These are phyloP conservation scores for Fusarium tuaranense DNA, from an alignment of 2,329 filamentous ascomycete genomes.

Conservation along the genomic window DNA sequence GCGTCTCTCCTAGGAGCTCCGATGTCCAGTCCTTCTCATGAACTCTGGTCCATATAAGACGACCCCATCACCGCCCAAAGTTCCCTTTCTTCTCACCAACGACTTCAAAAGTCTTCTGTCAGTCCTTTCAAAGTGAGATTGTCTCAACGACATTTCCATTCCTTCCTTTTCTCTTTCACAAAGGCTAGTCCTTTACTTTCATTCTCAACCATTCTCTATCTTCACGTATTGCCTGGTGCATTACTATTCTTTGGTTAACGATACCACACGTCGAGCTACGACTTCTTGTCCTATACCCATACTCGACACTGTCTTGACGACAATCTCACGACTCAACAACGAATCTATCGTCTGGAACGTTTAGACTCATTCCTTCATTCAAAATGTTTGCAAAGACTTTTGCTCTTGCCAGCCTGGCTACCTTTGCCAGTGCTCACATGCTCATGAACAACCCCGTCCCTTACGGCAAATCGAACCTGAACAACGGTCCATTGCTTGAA, in stretches of 20 bases:
- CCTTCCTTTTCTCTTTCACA: slow-evolving; percentile 39
- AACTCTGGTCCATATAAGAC: slow-evolving; percentile 42
- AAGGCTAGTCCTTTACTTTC: slow-evolving; percentile 45
- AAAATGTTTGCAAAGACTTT: slow-evolving; percentile 66
- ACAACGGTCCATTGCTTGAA: slow-evolving; percentile 73
- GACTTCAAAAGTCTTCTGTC: slow-evolving; percentile 44
- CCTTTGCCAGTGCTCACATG: slow-evolving; percentile 79
- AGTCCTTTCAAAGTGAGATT: slow-evolving; percentile 45
- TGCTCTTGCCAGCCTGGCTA: slow-evolving; percentile 66
- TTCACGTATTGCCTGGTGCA: slow-evolving; percentile 44
- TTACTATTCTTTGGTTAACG: slow-evolving; percentile 39
- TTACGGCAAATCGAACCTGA: slow-evolving; percentile 55
- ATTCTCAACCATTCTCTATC: slow-evolving; percentile 33
- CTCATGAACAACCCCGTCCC: slow-evolving; percentile 76
- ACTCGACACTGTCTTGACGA: slow-evolving; percentile 46
- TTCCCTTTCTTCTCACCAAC: slow-evolving; percentile 33
- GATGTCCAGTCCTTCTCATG: slow-evolving; percentile 33
- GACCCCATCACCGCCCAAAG: slow-evolving; percentile 24
- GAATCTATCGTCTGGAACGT: slow-evolving; percentile 50
- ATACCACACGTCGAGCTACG: slow-evolving; percentile 33
- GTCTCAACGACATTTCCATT: slow-evolving; percentile 45
- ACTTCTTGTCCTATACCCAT: slow-evolving; percentile 35
- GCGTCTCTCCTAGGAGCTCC: slow-evolving; percentile 23
- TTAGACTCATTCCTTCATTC: slow-evolving; percentile 45
- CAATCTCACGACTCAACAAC: slow-evolving; percentile 37